Base-by-base conservation (phyloP, 192 early-diverging fungal genomes). In the Linnemannia exigua region DNA sequence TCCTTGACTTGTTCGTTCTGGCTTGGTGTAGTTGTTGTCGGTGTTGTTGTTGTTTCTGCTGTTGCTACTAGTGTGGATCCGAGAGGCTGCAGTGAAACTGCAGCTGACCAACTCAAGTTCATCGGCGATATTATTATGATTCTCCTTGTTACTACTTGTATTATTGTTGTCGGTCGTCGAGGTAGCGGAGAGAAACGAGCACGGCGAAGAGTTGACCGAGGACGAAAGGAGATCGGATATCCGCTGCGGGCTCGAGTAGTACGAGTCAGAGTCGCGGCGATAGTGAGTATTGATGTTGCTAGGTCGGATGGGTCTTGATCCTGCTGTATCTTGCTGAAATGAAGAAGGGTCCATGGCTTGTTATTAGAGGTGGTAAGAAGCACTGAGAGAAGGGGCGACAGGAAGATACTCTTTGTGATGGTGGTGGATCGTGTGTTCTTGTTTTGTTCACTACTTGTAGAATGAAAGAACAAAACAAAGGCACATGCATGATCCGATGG, bases 141-240 rank as follows among this genome's bases (percentile, higher is more conserved):
- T 31, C 3, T 38, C 19, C 19, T 71, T 17, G 20, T 3, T 71
- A 38, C 20, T 71, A 14, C 22, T 46, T 71, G 38, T 37, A 17
- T 11, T 58, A 19, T n/a, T 44, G 2, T 68, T 70, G 12, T 84
- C 82, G 31, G 67, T 61, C 41, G 77, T 54, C 63, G 72, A 79
- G 17, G 67, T 66, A 6, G 77, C 77, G 16, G 82, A 85, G 25
- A 79, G 75, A 37, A 85, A 85, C 0, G 77, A 85, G 28, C 82
- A 79, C 17, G 77, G 77, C 9, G 82, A 85, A n/a, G 82, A 85
- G 22, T 48, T 71, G 54, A 22, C 41, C 0, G 77, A 85, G n/a
- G 82, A 76, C 41, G 67, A 79, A 46, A 79, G 75, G 52, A 75
- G 71, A 1, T 46, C 51, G 19, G 67, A 46, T 46, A 38, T 71